Percentiles rank a stretch among this genome's conserved stretches.
Conservation (phyloP, 1,284 basidiomycete genomes). For the Cutaneotrichosporon cyanovorans region DNA sequence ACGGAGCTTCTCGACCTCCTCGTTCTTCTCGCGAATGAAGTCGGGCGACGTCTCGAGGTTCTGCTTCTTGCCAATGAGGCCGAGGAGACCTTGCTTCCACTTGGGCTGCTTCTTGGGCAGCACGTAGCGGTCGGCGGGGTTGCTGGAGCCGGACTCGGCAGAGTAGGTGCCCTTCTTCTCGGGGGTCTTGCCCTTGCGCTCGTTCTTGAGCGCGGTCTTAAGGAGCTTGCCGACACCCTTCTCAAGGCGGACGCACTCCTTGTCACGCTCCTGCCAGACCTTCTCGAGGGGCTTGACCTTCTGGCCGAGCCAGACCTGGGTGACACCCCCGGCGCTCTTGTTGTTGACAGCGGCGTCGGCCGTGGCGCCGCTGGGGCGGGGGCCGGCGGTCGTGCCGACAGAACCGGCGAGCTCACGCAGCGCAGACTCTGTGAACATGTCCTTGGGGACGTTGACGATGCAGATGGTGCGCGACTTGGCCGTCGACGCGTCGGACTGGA, state of each 20-base stretch:
- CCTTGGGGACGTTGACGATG: slow-evolving; percentile 77
- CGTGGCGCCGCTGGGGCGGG: slow-evolving; percentile 20
- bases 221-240: slow-evolving; percentile 70
- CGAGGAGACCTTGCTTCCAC: slow-evolving; percentile 54
- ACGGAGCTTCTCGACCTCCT: slow-evolving; percentile 50
- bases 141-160: slow-evolving; percentile 10
- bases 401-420: slow-evolving; percentile 52
- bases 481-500: slow-evolving; percentile 66
- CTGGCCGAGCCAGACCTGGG: slow-evolving; percentile 80
- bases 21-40: slow-evolving; percentile 50
- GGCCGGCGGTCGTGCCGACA: slow-evolving; percentile 26
- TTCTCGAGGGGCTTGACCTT: slow-evolving; percentile 78
- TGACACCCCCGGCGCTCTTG: slow-evolving; percentile 59
- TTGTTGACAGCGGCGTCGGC: slow-evolving; percentile 53
- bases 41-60: slow-evolving; percentile 50
- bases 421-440: slow-evolving; percentile 53
- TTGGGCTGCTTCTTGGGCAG: slow-evolving; percentile 50
- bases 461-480: slow-evolving; percentile 82
- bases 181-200: slow-evolving; percentile 44
- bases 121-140: slow-evolving; percentile 47
- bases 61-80: slow-evolving; percentile 51
- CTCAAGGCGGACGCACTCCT: slow-evolving; percentile 72
- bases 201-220: slow-evolving; percentile 62
- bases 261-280: slow-evolving; percentile 67
- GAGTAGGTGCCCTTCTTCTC: slow-evolving; percentile 39